These are phyloP conservation scores for Solanum hybrid DNA, from an alignment of 305 asterid species.

Conservation along the genomic window DNA sequence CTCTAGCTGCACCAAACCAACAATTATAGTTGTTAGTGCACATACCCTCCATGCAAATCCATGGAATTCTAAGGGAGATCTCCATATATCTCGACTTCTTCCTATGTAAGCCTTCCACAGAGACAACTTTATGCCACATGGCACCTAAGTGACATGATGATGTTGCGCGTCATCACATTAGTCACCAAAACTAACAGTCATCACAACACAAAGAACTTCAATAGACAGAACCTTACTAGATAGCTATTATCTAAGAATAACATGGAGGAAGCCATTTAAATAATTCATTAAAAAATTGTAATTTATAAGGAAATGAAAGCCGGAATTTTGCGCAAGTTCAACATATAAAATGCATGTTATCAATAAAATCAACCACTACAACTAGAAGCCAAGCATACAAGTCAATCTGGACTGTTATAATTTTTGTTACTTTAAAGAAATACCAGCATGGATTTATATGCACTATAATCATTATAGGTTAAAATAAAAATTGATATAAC, in stretches of 20 bases:
- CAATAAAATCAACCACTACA: background rate
- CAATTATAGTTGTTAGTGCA: constrained; percentile 10
- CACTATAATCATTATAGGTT: background rate
- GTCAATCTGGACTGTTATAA: background rate
- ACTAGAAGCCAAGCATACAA: background rate
- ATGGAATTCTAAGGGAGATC: background rate
- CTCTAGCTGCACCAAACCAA: constrained; percentile 65
- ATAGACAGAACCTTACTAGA: background rate
- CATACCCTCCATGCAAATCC: background rate
- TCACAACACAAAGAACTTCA: background rate
- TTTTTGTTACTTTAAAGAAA: background rate
- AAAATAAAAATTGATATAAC: background rate
- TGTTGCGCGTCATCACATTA: background rate
- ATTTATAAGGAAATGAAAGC: background rate
- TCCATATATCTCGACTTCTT: background rate
- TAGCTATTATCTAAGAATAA: background rate
- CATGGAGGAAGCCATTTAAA: background rate
- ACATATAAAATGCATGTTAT: background rate
- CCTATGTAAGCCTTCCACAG: background rate
- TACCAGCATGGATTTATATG: background rate
- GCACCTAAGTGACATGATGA: background rate
- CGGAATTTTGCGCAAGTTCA: background rate
- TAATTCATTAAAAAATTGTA: background rate
- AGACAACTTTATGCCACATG: background rate
- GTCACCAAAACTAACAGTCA: background rate